Evolutionary conservation across 805 yeast species (phyloP).

Genomic region (Isabelozyma heimii): DNA sequence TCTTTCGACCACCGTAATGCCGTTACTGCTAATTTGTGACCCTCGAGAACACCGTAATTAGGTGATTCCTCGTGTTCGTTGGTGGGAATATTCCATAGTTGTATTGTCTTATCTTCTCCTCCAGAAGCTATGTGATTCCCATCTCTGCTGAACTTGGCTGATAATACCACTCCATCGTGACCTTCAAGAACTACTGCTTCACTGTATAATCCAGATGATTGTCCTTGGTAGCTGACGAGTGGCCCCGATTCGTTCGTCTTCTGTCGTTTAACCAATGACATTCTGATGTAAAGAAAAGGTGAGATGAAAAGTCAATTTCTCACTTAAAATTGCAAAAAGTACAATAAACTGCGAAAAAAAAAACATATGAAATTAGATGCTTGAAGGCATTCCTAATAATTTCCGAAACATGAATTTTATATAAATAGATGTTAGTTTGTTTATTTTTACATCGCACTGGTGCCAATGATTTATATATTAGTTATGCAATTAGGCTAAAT

Average conservation of each 20-base stretch:
- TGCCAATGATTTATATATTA: background rate
- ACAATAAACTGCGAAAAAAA: background rate
- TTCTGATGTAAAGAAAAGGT: conserved; percentile 3
- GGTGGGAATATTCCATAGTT: conserved; percentile 44
- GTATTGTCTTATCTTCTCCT: conserved; percentile 54
- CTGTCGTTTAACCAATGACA: conserved; percentile 36
- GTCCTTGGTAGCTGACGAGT: background rate
- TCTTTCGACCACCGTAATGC: conserved; percentile 53
- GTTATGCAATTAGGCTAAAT: conserved; percentile 55
- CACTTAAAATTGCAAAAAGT: background rate
- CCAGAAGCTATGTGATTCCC: conserved; percentile 61
- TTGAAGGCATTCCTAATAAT: no score
- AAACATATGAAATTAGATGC: background rate
- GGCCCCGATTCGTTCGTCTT: conserved; percentile 8
- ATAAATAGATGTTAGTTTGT: no score
- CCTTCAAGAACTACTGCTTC: conserved; percentile 44
- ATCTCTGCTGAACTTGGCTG: conserved; percentile 48
- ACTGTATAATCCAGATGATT: conserved; percentile 15
- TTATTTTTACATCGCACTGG: background rate
- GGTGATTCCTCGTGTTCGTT: conserved; percentile 14
- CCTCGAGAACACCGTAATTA: conserved; percentile 47
- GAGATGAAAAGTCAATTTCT: background rate
- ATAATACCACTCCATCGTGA: conserved; percentile 52
- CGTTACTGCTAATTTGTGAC: conserved; percentile 67
- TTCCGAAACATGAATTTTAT: background rate